phyloP scores from a whole-genome alignment of 129 eudicot genomes.

The Solidago caesia region DNA sequence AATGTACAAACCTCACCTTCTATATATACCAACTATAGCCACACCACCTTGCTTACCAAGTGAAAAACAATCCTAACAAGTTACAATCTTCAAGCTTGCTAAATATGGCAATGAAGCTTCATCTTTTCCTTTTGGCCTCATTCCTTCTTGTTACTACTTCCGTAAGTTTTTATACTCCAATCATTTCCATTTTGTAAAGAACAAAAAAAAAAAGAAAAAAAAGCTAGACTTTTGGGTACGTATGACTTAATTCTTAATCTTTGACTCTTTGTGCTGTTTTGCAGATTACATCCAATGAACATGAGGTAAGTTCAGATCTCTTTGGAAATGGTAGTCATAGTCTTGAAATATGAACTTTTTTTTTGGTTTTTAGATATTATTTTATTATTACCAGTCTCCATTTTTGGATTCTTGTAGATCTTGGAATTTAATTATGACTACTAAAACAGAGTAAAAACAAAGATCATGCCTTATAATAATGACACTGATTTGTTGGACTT shows the following conservation, averaged over 20 bases:
- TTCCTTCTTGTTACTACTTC: constrained; percentile 29
- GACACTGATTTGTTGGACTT: neutral
- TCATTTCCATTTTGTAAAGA: constrained; percentile 2
- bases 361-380: neutral
- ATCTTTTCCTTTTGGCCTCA: constrained; percentile 30
- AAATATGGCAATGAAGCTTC: constrained; percentile 34
- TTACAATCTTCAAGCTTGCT: constrained; percentile 20
- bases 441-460: constrained; percentile 11
- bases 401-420: constrained; percentile 33
- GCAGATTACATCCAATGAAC: constrained; percentile 28
- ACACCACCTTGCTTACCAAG: neutral
- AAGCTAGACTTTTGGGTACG: neutral
- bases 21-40: constrained; percentile 32
- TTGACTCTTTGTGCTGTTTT: neutral
- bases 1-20: neutral
- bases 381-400: constrained; percentile 1
- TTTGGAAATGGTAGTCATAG: constrained; percentile 19
- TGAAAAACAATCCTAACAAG: neutral
- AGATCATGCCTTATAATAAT: neutral
- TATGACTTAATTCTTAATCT: neutral
- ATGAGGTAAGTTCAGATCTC: constrained; percentile 27
- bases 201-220: too few relatives aligned
- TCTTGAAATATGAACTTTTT: constrained; percentile 8
- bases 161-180: constrained; percentile 21
- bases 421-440: constrained; percentile 9